Conservation (phyloP, 441 rosid genomes). For the Gossypium davidsonii region DNA sequence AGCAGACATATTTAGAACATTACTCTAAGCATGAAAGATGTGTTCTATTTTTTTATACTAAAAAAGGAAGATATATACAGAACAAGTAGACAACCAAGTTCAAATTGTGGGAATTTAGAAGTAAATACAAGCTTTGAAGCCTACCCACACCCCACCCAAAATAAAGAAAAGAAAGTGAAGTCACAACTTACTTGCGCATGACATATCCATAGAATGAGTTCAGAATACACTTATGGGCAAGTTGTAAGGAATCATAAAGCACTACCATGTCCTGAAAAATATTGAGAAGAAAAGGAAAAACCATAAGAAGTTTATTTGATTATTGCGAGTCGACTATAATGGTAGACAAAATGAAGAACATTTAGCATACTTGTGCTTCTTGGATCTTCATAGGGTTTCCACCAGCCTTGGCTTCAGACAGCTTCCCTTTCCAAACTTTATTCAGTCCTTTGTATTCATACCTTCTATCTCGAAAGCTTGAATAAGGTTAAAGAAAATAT, state of each 20-base stretch:
- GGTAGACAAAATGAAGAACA: conserved; percentile 12
- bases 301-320: conserved; percentile 16
- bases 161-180: not conserved
- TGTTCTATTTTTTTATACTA: not conserved
- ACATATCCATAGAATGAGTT: conserved; percentile 99
- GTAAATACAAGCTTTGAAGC: conserved; percentile 8
- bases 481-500: conserved; percentile 22
- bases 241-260: conserved; percentile 96
- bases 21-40: conserved; percentile 20
- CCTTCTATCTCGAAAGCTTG: conserved; percentile 97
- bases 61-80: not conserved
- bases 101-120: conserved; percentile 13
- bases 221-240: conserved; percentile 96
- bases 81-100: conserved; percentile 9
- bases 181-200: conserved; percentile 90
- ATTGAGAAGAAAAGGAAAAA: conserved; percentile 22
- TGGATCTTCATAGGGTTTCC: conserved; percentile 96
- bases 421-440: conserved; percentile 97
- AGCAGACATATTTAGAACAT: conserved; percentile 24
- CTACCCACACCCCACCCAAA: not conserved
- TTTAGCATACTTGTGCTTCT: conserved; percentile 78
- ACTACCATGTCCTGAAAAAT: conserved; percentile 91
- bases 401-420: conserved; percentile 92
- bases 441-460: conserved; percentile 98
- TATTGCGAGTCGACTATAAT: conserved; percentile 5